Evolutionary conservation across 2,329 filamentous ascomycete genomes (phyloP), one percentile per base, ranked within the genome.

Genomic region (Aureobasidium subglaciale): DNA sequence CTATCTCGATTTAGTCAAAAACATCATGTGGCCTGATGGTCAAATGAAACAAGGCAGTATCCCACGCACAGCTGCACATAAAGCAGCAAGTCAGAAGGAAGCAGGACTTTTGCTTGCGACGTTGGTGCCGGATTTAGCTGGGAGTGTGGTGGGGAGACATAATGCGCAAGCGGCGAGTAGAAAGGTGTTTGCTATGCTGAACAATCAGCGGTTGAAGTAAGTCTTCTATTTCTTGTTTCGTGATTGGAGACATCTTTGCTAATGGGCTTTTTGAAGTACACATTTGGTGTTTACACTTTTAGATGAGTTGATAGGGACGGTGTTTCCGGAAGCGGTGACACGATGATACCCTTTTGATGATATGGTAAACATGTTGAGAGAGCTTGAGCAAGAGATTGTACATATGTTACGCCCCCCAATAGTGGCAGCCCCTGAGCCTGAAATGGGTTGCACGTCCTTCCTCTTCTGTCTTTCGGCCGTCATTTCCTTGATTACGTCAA

Each of bases 101-200:
- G 93, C 95, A 6, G 90, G 87, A 58, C 74, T 96, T 22, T 88
- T 97, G 77, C 78, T 99, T 46, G 89, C 87, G 9, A 95, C 90
- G 9, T 79, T 99, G 48, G 78, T 99, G 18, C 93, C 93, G 2
- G 93, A 99, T 69, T 68, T 99, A 56, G 92, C 89, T 8, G 90
- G 87, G 7, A 96, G 88, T 71, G 95, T 99, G 6, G 95, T 99
- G 15, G 93, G 93, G 4, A 82, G 90, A 64, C 82, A 86, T 40
- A 99, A 99, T 73, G 93, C 95, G 15, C 88, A 95, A 68, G 87
- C 86, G 56, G 93, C 93, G 20, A 91, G 90, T 60, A 81, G 92
- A 63, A 87, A 91, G 64, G 82, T 97, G 45, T 89, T 95, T 74
- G 91, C 90, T 9, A 90, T 88, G 42, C 76, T 97, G 63, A 99